Conservation (phyloP, 1,284 basidiomycete species). For the Pascua guehoae region DNA sequence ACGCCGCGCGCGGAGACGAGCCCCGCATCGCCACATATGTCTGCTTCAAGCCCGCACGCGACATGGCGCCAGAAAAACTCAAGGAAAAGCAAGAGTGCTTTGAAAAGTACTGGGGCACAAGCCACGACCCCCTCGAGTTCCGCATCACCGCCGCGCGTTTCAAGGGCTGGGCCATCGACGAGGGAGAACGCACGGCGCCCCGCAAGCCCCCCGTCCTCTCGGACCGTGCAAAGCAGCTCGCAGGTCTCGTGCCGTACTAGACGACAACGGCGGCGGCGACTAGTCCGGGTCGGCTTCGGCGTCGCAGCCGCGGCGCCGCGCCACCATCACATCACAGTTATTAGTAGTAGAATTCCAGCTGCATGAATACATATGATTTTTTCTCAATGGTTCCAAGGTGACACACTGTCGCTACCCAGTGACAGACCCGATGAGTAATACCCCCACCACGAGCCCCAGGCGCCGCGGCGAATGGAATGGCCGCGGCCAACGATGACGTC, state of each 20-base stretch:
- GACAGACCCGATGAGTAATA: too few relatives aligned
- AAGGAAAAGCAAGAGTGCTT: constrained; percentile 22
- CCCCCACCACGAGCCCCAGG: too few relatives aligned
- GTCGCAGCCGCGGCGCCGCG: too few relatives aligned
- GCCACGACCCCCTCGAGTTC: constrained; percentile 40
- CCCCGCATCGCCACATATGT: constrained; percentile 41
- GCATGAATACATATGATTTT: too few relatives aligned
- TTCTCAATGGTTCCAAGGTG: too few relatives aligned
- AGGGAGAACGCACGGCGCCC: constrained; percentile 26
- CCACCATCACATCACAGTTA: too few relatives aligned
- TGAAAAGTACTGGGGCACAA: constrained; percentile 24
- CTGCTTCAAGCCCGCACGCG: constrained; percentile 40
- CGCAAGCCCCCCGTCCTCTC: constrained; percentile 18
- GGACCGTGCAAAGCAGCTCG: constrained; percentile 22
- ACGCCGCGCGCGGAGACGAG: constrained; percentile 27
- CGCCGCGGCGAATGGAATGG: too few relatives aligned
- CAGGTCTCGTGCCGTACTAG: constrained; percentile 28
- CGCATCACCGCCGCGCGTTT: constrained; percentile 12
- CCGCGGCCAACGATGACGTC: too few relatives aligned
- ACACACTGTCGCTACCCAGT: too few relatives aligned
- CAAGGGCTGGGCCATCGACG: constrained; percentile 14
- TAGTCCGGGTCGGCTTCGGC: too few relatives aligned
- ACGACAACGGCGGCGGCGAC: neutral
- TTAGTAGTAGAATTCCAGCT: too few relatives aligned
- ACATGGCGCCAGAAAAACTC: constrained; percentile 25